Conservation (phyloP, 2,329 filamentous ascomycete species). For the Cylindrodendrum hubeiense region DNA sequence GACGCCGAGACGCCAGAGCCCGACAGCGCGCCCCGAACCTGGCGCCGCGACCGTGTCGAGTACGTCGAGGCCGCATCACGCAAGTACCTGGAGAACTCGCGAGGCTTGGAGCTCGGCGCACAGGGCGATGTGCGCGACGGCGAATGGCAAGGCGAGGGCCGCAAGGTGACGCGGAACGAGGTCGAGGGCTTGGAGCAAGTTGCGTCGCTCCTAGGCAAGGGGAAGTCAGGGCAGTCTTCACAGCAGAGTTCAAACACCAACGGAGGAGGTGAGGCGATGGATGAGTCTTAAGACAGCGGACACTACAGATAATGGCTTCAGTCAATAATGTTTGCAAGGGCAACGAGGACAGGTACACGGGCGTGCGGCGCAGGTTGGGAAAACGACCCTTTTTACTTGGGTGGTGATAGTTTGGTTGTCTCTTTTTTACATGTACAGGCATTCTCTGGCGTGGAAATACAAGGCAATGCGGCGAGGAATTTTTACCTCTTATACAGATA, state of each 20-base stretch:
- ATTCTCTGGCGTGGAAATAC: slow-evolving; percentile 22
- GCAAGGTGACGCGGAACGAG: slow-evolving; percentile 63
- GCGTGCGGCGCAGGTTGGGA: slow-evolving; percentile 32
- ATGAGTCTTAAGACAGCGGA: slow-evolving; percentile 40
- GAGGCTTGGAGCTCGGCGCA: slow-evolving; percentile 74
- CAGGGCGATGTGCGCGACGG: slow-evolving; percentile 74
- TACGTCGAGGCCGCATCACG: slow-evolving; percentile 88
- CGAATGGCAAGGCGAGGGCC: slow-evolving; percentile 71
- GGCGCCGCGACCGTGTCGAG: slow-evolving; percentile 77
- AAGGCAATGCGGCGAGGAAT: slow-evolving; percentile 35
- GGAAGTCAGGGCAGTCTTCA: slow-evolving; percentile 2
- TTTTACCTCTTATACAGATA: slow-evolving; percentile 34
- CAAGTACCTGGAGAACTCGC: slow-evolving; percentile 78
- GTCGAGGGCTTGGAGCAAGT: slow-evolving; percentile 69
- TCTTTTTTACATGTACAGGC: slow-evolving; percentile 30
- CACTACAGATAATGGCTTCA: not conserved
- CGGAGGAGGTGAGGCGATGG: slow-evolving; percentile 42
- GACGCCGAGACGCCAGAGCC: slow-evolving; percentile 50
- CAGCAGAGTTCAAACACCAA: not conserved
- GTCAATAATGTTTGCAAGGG: not conserved
- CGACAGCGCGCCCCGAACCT: slow-evolving; percentile 61
- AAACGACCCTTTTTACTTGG: slow-evolving; percentile 16
- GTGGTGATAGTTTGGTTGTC: slow-evolving; percentile 11
- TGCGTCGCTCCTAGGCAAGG: slow-evolving; percentile 57
- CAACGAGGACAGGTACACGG: slow-evolving; percentile 9